Evolutionary conservation across 1,284 basidiomycete species (phyloP).

Genomic region (Malassezia globosa): DNA sequence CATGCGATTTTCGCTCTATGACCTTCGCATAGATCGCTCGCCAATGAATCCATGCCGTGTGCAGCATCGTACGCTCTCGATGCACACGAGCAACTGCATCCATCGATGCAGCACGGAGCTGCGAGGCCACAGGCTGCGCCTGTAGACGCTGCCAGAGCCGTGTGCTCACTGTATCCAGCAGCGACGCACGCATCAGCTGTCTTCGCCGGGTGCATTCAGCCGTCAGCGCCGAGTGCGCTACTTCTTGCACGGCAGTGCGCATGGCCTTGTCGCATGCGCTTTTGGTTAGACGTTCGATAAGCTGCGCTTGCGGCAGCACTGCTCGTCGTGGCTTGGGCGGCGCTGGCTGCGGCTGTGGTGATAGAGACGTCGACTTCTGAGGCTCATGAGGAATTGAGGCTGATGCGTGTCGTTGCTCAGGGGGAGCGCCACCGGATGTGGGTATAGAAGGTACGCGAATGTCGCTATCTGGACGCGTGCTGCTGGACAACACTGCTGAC

Average conservation of each 20-base stretch:
- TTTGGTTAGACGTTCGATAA: too few relatives aligned
- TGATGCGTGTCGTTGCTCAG: too few relatives aligned
- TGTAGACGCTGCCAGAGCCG: not conserved
- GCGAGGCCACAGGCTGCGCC: not conserved
- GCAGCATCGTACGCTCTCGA: not conserved
- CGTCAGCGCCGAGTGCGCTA: not conserved
- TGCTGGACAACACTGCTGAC: too few relatives aligned
- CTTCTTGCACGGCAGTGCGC: not conserved
- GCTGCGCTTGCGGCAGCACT: too few relatives aligned
- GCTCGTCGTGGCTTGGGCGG: too few relatives aligned
- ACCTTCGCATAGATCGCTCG: not conserved
- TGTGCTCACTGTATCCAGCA: not conserved
- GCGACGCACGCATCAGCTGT: not conserved
- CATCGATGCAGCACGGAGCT: not conserved
- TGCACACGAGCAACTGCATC: not conserved
- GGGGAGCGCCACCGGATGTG: too few relatives aligned
- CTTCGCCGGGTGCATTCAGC: conserved; percentile 3
- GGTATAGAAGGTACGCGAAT: too few relatives aligned
- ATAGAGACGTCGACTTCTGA: not conserved
- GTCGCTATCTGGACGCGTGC: too few relatives aligned
- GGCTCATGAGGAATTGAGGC: not conserved
- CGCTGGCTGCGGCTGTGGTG: too few relatives aligned
- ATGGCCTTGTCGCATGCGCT: not conserved
- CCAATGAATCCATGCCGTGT: conserved; percentile 1
- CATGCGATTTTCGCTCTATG: conserved; percentile 5